Percentiles rank a stretch among this genome's conserved stretches.
Evolutionary conservation across 768 basidiomycete species (phyloP).

Genomic region (Hygrocybe coccinea): DNA sequence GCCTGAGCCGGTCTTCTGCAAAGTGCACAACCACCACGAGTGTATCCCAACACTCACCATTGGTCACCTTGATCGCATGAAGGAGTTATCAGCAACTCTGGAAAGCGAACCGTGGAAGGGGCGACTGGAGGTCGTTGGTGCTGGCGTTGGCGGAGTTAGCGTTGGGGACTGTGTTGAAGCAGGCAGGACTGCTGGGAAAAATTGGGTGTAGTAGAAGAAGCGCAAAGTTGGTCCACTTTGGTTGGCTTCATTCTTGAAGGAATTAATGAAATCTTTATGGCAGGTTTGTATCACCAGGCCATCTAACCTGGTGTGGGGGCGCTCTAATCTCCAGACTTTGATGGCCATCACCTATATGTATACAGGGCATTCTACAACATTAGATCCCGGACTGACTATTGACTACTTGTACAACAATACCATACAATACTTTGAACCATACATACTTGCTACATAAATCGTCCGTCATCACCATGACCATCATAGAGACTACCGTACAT

Average conservation of each 20-base stretch:
- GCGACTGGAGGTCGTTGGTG: slow-evolving; percentile 66
- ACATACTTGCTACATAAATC: not conserved
- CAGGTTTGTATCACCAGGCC: too few relatives aligned
- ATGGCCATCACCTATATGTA: too few relatives aligned
- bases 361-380: too few relatives aligned
- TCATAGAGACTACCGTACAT: not conserved
- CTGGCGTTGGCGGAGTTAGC: slow-evolving; percentile 82
- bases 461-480: not conserved
- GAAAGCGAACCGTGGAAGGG: slow-evolving; percentile 38
- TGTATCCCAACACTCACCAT: slow-evolving; percentile 78
- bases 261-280: too few relatives aligned
- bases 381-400: too few relatives aligned
- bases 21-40: slow-evolving; percentile 47
- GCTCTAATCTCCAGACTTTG: too few relatives aligned
- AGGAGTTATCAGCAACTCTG: slow-evolving; percentile 47
- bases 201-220: slow-evolving; percentile 28
- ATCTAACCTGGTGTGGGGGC: too few relatives aligned
- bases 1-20: slow-evolving; percentile 53
- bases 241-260: not conserved
- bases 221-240: not conserved
- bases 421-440: not conserved
- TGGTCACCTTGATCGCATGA: slow-evolving; percentile 69
- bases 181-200: slow-evolving; percentile 52
- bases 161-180: slow-evolving; percentile 80
- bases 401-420: too few relatives aligned